These are phyloP conservation scores for Phytopythium litorale DNA, from an alignment of 352 stramenopile species.

Conservation along the genomic window DNA sequence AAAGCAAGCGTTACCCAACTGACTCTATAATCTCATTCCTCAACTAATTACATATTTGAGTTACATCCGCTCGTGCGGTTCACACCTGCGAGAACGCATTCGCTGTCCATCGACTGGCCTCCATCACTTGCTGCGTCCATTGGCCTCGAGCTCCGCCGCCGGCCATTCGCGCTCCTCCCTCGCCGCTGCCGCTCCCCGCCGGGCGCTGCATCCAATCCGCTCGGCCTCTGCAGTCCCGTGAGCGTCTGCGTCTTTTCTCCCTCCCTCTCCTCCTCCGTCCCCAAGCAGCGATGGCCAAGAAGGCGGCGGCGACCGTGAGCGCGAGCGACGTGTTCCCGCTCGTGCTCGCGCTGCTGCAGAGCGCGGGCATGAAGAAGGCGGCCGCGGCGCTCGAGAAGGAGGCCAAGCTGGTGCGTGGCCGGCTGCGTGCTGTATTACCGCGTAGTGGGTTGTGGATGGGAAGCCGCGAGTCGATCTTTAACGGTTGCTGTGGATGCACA, in stretches of 20 bases:
- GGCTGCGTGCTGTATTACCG: no score
- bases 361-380: constrained; percentile 67
- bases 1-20: no score
- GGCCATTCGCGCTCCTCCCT: constrained; percentile 1
- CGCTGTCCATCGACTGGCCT: not conserved
- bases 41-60: no score
- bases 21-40: no score
- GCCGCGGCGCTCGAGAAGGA: constrained; percentile 67
- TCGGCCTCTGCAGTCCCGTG: not conserved
- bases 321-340: constrained; percentile 79
- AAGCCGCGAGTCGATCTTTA: constrained; percentile 4
- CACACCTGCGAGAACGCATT: not conserved
- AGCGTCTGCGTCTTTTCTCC: not conserved
- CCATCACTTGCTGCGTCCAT: not conserved
- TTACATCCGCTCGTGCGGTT: no score
- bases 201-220: not conserved
- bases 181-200: not conserved
- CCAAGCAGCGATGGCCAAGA: constrained; percentile 17
- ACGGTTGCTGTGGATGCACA: constrained; percentile 9
- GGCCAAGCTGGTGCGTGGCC: constrained; percentile 51
- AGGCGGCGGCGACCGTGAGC: constrained; percentile 23
- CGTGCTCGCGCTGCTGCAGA: constrained; percentile 60
- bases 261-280: not conserved
- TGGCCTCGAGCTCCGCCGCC: not conserved
- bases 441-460: no score